Evolutionary conservation across 2,329 filamentous ascomycete species (phyloP), one percentile per base, ranked within the genome.

Genomic region (Penicillium oxalicum): DNA sequence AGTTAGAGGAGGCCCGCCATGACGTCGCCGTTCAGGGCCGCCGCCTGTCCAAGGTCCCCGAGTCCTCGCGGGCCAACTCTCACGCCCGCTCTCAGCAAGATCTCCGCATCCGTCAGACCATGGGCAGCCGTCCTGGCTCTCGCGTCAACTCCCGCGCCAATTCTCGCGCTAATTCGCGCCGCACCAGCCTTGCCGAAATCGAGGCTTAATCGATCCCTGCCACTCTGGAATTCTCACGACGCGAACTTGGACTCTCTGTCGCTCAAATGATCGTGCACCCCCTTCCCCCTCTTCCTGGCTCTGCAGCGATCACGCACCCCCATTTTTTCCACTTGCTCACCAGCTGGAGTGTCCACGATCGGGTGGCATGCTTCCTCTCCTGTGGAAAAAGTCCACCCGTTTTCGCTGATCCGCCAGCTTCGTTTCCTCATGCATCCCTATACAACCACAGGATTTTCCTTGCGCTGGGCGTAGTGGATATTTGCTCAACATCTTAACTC

Each of bases 1-100:
- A 77, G 36, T 69, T 87, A 2, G 78, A 78, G 9, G 69, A 70
- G 13, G 75, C 69, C 27, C 64, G 65, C 29, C 53, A 62, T 12
- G 65, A 69, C 24, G 50, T 64, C 18, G 61, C 69, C 33, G 55
- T 54, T 13, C 47, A 64, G 12, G 60, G 62, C 25, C 64, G 62
- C 27, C 61, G 62, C 9, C 52, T 61, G 1, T 70, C 68, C 12
- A 65, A 65, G 42, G 54, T 71, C 5, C 67, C 65, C 0, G 61
- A 62, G 24, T 57, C 55, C 9, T 69, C 67, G 9, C 57, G 66
- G n/a, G 66, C 65, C 37, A 67, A 63, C 46, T 70, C 68, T 1
- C 67, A 67, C 49, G 68, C 65, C n/a, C 61, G 68, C 13, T 69
- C 68, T 4, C 65, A 67, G 47, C 68, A 70, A 45, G 66, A 69